Conservation (phyloP, 768 basidiomycete genomes). For the Dacryopinax spathularia region DNA sequence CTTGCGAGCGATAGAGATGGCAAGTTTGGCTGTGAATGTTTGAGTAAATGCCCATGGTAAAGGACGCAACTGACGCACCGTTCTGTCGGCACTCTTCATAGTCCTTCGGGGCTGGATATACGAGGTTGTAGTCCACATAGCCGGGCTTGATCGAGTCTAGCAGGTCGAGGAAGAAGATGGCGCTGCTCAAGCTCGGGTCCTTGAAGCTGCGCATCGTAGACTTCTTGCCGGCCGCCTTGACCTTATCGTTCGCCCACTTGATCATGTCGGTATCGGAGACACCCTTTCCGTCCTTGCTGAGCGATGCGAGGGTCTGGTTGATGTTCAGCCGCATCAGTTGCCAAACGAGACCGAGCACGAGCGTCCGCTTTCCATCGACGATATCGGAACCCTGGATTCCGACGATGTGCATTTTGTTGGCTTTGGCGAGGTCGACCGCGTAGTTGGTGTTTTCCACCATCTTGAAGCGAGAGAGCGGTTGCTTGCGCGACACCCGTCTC, state of each 20-base stretch:
- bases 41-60: slow-evolving; percentile 6
- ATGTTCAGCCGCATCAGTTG: slow-evolving; percentile 93
- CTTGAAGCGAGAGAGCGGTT: slow-evolving; percentile 86
- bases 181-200: slow-evolving; percentile 77
- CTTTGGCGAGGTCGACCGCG: slow-evolving; percentile 77
- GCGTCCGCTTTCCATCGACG: slow-evolving; percentile 80
- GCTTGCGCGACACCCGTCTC: slow-evolving; percentile 77
- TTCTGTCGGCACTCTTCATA: slow-evolving; percentile 89
- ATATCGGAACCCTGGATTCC: slow-evolving; percentile 98
- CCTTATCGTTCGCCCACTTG: slow-evolving; percentile 88
- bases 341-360: slow-evolving; percentile 95
- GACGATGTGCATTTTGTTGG: slow-evolving; percentile 88
- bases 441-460: slow-evolving; percentile 98
- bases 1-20: slow-evolving; percentile 97
- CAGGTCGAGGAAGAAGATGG: slow-evolving; percentile 83
- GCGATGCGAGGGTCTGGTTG: slow-evolving; percentile 67
- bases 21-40: slow-evolving; percentile 62
- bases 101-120: slow-evolving; percentile 34
- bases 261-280: slow-evolving; percentile 88
- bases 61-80: slow-evolving; percentile 37
- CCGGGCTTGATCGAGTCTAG: slow-evolving; percentile 84
- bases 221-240: slow-evolving; percentile 37
- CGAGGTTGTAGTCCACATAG: slow-evolving; percentile 79
- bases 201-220: slow-evolving; percentile 75
- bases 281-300: slow-evolving; percentile 57